Conservation (phyloP, 1,139 yeast genomes). For the Blastobotrys ciferrii region DNA sequence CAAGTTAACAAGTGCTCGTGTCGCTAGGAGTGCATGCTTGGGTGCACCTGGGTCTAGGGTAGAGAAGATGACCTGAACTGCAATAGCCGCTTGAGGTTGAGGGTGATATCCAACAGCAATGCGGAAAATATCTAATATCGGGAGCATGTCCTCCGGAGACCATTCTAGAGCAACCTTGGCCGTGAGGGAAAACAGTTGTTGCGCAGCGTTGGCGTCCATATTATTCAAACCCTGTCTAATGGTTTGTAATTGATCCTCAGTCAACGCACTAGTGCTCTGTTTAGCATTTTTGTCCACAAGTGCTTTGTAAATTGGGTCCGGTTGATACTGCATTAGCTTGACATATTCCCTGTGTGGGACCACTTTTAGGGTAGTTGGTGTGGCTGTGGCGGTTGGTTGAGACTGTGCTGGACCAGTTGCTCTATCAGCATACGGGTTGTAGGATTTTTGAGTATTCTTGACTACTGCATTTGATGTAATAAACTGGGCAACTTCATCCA, state of each 20-base stretch:
- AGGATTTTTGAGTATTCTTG: constrained; percentile 66
- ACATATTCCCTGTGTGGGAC: constrained; percentile 54
- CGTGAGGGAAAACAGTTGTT: constrained; percentile 41
- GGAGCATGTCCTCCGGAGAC: constrained; percentile 45
- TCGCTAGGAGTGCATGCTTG: constrained; percentile 50
- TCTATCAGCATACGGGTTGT: constrained; percentile 30
- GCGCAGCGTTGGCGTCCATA: constrained; percentile 29
- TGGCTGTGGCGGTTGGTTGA: constrained; percentile 9
- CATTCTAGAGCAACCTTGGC: constrained; percentile 45
- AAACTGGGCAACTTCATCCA: constrained; percentile 84
- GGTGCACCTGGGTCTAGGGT: constrained; percentile 39
- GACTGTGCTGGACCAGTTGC: constrained; percentile 10
- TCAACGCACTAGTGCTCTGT: constrained; percentile 33
- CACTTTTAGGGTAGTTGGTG: constrained; percentile 32
- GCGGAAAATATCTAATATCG: constrained; percentile 59
- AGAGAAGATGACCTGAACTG: constrained; percentile 31
- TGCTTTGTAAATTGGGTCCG: constrained; percentile 49
- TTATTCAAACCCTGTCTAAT: constrained; percentile 16
- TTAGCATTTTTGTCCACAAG: constrained; percentile 48
- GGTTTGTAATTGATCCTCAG: constrained; percentile 22
- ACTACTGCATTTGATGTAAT: constrained; percentile 41
- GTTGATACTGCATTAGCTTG: constrained; percentile 47
- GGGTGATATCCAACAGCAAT: constrained; percentile 44
- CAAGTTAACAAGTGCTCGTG: constrained; percentile 52
- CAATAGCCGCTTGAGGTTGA: constrained; percentile 31